phyloP scores from a whole-genome alignment of 495 filamentous ascomycete species.

The Lichenothelia convexa region DNA sequence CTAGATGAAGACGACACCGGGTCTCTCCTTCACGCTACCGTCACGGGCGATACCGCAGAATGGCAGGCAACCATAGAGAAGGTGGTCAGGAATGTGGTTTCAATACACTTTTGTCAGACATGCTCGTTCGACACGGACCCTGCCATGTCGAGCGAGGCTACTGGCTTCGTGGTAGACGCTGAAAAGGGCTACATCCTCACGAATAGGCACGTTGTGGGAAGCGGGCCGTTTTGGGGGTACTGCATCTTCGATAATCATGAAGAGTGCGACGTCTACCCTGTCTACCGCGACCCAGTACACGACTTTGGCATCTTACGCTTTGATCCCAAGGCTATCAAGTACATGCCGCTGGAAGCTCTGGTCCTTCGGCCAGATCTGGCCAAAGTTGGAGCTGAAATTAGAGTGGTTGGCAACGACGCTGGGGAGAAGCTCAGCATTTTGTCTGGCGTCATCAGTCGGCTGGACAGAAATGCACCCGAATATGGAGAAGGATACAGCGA shows the following conservation, averaged over 20 bases:
- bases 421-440: slow-evolving; percentile 97
- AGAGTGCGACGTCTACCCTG: slow-evolving; percentile 91
- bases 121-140: slow-evolving; percentile 94
- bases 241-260: slow-evolving; percentile 97
- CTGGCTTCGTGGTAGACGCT: slow-evolving; percentile 94
- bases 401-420: slow-evolving; percentile 96
- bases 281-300: slow-evolving; percentile 96
- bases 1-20: slow-evolving; percentile 28
- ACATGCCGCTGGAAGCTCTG: slow-evolving; percentile 73
- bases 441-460: slow-evolving; percentile 87
- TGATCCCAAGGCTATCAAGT: slow-evolving; percentile 86
- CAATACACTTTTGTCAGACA: slow-evolving; percentile 96
- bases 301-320: slow-evolving; percentile 96
- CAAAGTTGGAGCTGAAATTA: slow-evolving; percentile 71
- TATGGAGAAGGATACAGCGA: slow-evolving; percentile 98
- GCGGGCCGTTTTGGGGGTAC: slow-evolving; percentile 94
- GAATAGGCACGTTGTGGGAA: slow-evolving; percentile 67
- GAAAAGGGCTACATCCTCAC: slow-evolving; percentile 52
- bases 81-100: slow-evolving; percentile 84
- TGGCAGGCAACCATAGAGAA: slow-evolving; percentile 94
- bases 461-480: slow-evolving; percentile 92
- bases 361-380: slow-evolving; percentile 65
- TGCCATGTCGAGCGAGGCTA: slow-evolving; percentile 85
- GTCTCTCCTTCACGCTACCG: slow-evolving; percentile 24
- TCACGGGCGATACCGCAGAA: slow-evolving; percentile 69